A percentile compares a stretch with the other conserved stretches of the same genome.
Evolutionary conservation across 345 rosid genomes (phyloP).

Genomic region (Pseudoturritis turrita): DNA sequence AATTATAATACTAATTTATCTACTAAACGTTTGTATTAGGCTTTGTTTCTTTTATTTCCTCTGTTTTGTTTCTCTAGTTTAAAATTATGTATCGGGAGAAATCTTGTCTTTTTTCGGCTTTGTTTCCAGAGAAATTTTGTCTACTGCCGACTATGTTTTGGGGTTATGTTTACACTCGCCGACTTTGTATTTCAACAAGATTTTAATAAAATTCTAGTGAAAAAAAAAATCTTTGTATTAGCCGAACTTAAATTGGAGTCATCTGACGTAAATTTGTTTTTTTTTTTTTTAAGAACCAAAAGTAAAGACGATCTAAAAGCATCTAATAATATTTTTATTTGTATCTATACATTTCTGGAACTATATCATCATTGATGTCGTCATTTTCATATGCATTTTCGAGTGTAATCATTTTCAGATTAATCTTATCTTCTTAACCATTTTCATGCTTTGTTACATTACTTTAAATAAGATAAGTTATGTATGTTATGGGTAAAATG

Average conservation of each 20-base stretch:
- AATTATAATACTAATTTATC: neutral
- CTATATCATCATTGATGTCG: conserved; percentile 17
- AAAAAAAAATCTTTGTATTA: no score
- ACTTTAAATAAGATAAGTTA: conserved; percentile 10
- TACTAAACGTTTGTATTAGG: neutral
- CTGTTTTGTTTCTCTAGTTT: no score
- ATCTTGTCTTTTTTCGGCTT: no score
- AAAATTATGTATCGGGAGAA: no score
- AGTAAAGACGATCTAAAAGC: conserved; percentile 5
- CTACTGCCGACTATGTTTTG: no score
- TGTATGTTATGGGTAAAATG: neutral
- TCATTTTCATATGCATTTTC: conserved; percentile 20
- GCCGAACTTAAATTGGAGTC: neutral
- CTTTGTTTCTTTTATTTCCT: no score
- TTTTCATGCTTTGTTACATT: conserved; percentile 4
- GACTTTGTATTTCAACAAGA: no score
- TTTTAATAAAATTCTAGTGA: no score
- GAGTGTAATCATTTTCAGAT: conserved; percentile 24
- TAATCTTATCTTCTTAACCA: conserved; percentile 24
- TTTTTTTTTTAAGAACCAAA: neutral
- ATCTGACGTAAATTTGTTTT: neutral
- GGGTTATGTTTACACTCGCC: no score
- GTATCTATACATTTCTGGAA: conserved; percentile 10
- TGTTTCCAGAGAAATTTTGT: no score
- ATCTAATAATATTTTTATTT: neutral